These are phyloP conservation scores for Nitzschia palea DNA, from an alignment of 108 stramenopile genomes.

Conservation along the genomic window DNA sequence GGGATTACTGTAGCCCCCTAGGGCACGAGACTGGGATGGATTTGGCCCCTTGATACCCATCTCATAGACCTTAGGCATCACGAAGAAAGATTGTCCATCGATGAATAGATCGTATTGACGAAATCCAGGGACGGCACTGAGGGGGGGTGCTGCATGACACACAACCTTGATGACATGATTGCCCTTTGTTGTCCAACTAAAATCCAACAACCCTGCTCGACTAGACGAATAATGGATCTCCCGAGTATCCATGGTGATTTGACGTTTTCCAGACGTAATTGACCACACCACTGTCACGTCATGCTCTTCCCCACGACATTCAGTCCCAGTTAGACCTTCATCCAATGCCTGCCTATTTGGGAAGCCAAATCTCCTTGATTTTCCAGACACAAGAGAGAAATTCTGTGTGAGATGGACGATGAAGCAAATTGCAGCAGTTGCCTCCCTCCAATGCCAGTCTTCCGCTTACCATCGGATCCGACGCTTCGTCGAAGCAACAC, in stretches of 20 bases:
- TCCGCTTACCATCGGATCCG: slow-evolving; percentile 63
- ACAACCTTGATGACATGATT: slow-evolving; percentile 57
- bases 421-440: too few relatives aligned
- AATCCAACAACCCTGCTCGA: slow-evolving; percentile 53
- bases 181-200: slow-evolving; percentile 46
- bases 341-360: slow-evolving; percentile 75
- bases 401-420: neutral
- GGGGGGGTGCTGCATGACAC: slow-evolving; percentile 61
- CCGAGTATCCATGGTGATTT: slow-evolving; percentile 67
- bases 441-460: neutral
- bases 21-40: slow-evolving; percentile 54
- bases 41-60: slow-evolving; percentile 55
- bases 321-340: slow-evolving; percentile 72
- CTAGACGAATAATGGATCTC: slow-evolving; percentile 73
- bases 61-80: slow-evolving; percentile 83
- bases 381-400: neutral
- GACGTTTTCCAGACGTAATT: slow-evolving; percentile 83
- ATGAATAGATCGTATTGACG: slow-evolving; percentile 84
- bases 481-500: slow-evolving; percentile 60
- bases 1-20: slow-evolving; percentile 42
- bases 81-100: slow-evolving; percentile 80
- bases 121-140: slow-evolving; percentile 56
- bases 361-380: slow-evolving; percentile 78
- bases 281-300: slow-evolving; percentile 86
- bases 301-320: slow-evolving; percentile 89